Percentiles rank a stretch among this genome's conserved stretches.
Conservation (phyloP, 768 basidiomycete genomes). For the Mycena albidolilacea region DNA sequence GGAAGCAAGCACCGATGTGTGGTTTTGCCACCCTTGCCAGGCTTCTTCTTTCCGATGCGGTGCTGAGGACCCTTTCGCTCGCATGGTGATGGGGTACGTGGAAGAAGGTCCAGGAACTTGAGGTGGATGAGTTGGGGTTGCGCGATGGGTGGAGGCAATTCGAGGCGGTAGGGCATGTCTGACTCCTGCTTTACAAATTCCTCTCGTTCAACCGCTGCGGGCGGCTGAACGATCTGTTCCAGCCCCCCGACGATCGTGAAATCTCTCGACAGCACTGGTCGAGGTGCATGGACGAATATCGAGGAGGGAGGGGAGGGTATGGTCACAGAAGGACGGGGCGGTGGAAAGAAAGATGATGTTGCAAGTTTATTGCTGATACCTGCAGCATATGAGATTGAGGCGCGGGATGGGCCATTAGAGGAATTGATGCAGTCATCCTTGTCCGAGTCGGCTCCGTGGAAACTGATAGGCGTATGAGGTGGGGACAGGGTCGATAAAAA, state of each 20-base stretch:
- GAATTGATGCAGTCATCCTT: not conserved
- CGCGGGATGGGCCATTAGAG: not conserved
- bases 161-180: not conserved
- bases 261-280: not conserved
- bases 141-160: not conserved
- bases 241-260: not conserved
- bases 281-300: slow-evolving; percentile 12
- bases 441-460: slow-evolving; percentile 5
- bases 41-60: slow-evolving; percentile 8
- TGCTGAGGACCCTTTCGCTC: not conserved
- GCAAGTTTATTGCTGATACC: not conserved
- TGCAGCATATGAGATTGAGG: not conserved
- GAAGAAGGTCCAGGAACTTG: not conserved
- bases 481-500: slow-evolving; percentile 20
- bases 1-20: not conserved
- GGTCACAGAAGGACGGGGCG: not conserved
- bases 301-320: not conserved
- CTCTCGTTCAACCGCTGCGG: not conserved
- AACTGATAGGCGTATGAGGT: slow-evolving; percentile 23
- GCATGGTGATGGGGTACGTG: not conserved
- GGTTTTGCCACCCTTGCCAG: not conserved
- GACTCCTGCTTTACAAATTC: not conserved
- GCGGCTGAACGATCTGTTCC: slow-evolving; percentile 9
- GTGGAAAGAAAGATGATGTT: not conserved
- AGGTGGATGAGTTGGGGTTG: slow-evolving; percentile 1